Conservation (phyloP, 352 stramenopile genomes). For the Pythium scleroteichum region DNA sequence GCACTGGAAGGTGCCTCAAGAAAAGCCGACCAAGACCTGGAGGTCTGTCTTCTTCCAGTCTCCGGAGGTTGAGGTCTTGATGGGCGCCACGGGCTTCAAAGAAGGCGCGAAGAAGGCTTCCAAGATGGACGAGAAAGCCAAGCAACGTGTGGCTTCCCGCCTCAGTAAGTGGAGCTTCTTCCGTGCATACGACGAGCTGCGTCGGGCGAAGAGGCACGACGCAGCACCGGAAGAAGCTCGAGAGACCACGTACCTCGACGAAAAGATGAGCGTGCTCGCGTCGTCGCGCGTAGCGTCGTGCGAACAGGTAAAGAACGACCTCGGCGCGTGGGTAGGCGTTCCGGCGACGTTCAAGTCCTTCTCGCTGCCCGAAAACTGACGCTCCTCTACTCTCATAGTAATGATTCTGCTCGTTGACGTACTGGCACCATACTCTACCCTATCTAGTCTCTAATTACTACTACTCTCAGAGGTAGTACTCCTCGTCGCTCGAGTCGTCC, state of each 20-base stretch:
- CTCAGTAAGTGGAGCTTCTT: slow-evolving; percentile 65
- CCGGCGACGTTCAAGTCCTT: slow-evolving; percentile 28
- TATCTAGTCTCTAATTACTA: not conserved
- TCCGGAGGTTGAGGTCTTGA: slow-evolving; percentile 54
- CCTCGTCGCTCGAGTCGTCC: slow-evolving; percentile 11
- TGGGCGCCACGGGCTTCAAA: slow-evolving; percentile 62
- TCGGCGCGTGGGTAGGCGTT: slow-evolving; percentile 39
- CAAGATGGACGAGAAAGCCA: slow-evolving; percentile 43
- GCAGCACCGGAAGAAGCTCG: too few species aligned
- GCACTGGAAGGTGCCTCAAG: slow-evolving; percentile 31
- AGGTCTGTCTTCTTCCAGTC: slow-evolving; percentile 37
- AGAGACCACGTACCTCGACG: not conserved
- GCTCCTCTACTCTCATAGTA: not conserved
- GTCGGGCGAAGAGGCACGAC: not conserved
- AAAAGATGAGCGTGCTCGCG: slow-evolving; percentile 3
- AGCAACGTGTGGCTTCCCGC: slow-evolving; percentile 59
- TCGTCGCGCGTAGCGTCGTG: not conserved
- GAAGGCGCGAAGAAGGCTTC: slow-evolving; percentile 70
- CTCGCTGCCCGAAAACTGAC: not conserved
- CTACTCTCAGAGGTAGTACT: slow-evolving; percentile 10
- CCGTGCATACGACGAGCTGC: slow-evolving; percentile 37
- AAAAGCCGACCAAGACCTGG: slow-evolving; percentile 10
- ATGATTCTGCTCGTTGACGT: too few species aligned
- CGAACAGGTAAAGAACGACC: slow-evolving; percentile 14
- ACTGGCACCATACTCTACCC: not conserved